Conservation (phyloP, 1,139 yeast genomes). For the Saccharomycopsis hybrid region DNA sequence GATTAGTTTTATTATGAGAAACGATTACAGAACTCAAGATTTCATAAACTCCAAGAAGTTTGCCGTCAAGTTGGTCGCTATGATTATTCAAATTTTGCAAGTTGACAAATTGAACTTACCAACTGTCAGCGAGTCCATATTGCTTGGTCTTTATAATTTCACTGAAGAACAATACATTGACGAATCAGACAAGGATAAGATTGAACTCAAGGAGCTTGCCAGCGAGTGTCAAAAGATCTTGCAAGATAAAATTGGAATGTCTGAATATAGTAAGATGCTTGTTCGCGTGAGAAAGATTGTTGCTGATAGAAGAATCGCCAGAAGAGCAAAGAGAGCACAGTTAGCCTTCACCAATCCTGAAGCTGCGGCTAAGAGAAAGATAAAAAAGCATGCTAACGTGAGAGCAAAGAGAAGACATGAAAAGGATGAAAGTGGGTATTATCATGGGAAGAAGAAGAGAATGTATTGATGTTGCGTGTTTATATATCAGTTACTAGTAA, state of each 20-base stretch:
- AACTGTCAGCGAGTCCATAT: slow-evolving; percentile 38
- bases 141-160: slow-evolving; percentile 56
- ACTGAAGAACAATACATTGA: slow-evolving; percentile 38
- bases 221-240: slow-evolving; percentile 65
- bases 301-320: slow-evolving; percentile 59
- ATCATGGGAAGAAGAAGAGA: slow-evolving; percentile 56
- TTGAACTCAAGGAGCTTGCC: slow-evolving; percentile 53
- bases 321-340: slow-evolving; percentile 71
- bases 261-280: slow-evolving; percentile 61
- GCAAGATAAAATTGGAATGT: slow-evolving; percentile 65
- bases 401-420: slow-evolving; percentile 72
- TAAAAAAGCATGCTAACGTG: slow-evolving; percentile 66
- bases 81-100: slow-evolving; percentile 46
- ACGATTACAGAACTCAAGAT: slow-evolving; percentile 49
- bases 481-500: background rate
- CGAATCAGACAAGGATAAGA: slow-evolving; percentile 35
- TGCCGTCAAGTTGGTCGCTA: slow-evolving; percentile 53
- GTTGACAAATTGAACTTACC: slow-evolving; percentile 32
- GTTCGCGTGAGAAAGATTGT: slow-evolving; percentile 58
- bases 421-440: slow-evolving; percentile 72
- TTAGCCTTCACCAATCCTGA: slow-evolving; percentile 79
- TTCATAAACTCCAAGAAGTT: slow-evolving; percentile 57
- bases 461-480: slow-evolving; percentile 19
- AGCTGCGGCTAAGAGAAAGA: slow-evolving; percentile 65
- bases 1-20: slow-evolving; percentile 57